Base-by-base conservation (phyloP, 192 early-diverging fungal genomes). In the Backusella australiensis region DNA sequence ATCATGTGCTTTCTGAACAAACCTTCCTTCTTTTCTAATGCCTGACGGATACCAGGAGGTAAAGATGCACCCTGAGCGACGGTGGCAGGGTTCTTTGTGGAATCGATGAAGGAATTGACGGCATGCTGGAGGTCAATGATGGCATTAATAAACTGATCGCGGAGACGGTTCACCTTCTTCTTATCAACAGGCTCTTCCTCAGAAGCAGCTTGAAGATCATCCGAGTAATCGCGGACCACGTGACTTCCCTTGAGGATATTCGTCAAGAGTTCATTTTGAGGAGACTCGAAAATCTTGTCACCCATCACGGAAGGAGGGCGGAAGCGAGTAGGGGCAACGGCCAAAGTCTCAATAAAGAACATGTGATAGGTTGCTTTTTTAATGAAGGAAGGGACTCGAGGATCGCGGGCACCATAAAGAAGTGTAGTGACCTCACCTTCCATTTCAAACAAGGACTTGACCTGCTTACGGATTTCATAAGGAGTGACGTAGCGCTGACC, bases 1-100 rank as follows among this genome's bases (percentile, higher is more conserved):
- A 99, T 99, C 97, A 99, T 98, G 84, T 99, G 96, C 87, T 96
- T 98, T 68, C 98, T 89, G 87, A 99, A 98, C 69, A 99, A 85
- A 76, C 98, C 98, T 80, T 99, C 96, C 88, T 99, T 99, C 92
- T 99, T 99, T 83, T 99, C 98, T 67, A 99, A 86, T 34, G 96
- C 81, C 87, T 99, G 98, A 42, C 94, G 89, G 74, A 99, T 95
- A 78, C 98, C 98, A 3, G 94, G 89, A n/a, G 95, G 92, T 2
- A 92, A 87, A 15, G 85, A 72, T 75, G 91, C 88, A 63, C 94
- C 95, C 49, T 85, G 81, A 41, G 79, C 75, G 39, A 85, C 75
- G 19, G 79, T 53, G 42, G 86, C 84, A 41, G 96, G 94, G 77
- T 94, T 95, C 84, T 95, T 96, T 44, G 96, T 90, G 39, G 89